phyloP scores from a whole-genome alignment of 2,329 filamentous ascomycete species.

The Diaporthe helianthi region DNA sequence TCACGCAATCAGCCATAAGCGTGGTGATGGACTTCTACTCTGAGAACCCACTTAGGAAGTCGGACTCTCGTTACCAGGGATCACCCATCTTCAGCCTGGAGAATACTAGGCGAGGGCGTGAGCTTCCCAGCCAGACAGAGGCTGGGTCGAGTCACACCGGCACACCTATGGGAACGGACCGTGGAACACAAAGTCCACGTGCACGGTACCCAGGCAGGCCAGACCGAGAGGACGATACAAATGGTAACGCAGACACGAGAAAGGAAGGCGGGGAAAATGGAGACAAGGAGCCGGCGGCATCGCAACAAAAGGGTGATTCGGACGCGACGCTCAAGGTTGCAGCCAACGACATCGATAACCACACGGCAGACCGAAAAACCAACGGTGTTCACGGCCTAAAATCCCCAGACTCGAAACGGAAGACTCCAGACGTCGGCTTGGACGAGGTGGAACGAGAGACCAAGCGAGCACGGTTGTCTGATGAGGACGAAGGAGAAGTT shows the following conservation, averaged over 20 bases:
- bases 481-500: conserved; percentile 41
- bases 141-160: conserved; percentile 56
- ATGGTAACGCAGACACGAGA: conserved; percentile 43
- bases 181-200: conserved; percentile 57
- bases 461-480: conserved; percentile 39
- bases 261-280: conserved; percentile 31
- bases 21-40: conserved; percentile 74
- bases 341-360: conserved; percentile 42
- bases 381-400: conserved; percentile 37
- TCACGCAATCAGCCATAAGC: conserved; percentile 76
- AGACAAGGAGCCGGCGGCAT: conserved; percentile 24
- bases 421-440: conserved; percentile 39
- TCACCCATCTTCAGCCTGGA: conserved; percentile 65
- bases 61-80: conserved; percentile 57
- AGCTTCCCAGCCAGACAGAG: conserved; percentile 49
- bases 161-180: conserved; percentile 56
- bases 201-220: conserved; percentile 48
- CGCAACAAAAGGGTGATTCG: conserved; percentile 40
- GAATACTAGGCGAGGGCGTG: conserved; percentile 58
- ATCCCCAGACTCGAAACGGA: conserved; percentile 42
- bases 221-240: conserved; percentile 39
- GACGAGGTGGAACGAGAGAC: conserved; percentile 36
- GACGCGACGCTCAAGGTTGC: conserved; percentile 44
- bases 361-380: conserved; percentile 35
- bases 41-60: conserved; percentile 68